Evolutionary conservation across 805 yeast genomes (phyloP).

Genomic region (Wickerhamiella dianesei): DNA sequence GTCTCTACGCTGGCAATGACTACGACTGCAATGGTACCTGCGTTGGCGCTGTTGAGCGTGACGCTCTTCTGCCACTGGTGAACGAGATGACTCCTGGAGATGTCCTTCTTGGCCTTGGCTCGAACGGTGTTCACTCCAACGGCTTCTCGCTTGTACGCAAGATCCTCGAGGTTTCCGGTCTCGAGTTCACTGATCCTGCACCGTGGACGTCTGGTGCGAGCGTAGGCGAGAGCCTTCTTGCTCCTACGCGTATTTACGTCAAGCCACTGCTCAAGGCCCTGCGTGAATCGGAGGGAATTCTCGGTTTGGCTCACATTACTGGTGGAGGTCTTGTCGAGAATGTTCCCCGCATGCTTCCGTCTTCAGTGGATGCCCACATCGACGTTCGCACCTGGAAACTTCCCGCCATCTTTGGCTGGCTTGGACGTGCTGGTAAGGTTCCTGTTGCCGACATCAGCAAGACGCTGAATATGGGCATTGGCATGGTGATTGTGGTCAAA

Average conservation of each 20-base stretch:
- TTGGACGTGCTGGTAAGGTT: conserved; percentile 80
- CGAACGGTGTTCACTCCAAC: conserved; percentile 92
- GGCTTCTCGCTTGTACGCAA: conserved; percentile 92
- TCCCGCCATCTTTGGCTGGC: conserved; percentile 86
- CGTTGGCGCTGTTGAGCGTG: conserved; percentile 83
- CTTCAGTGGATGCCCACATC: conserved; percentile 60
- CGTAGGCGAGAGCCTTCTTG: conserved; percentile 72
- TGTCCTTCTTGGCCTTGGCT: conserved; percentile 70
- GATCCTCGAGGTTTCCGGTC: conserved; percentile 67
- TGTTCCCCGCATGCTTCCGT: conserved; percentile 87
- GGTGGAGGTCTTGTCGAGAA: conserved; percentile 98
- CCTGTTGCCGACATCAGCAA: conserved; percentile 73
- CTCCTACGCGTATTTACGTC: conserved; percentile 91
- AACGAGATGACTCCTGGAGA: conserved; percentile 64
- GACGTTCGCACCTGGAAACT: conserved; percentile 74
- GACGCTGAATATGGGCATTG: conserved; percentile 92
- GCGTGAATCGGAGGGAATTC: conserved; percentile 35
- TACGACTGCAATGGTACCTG: conserved; percentile 98
- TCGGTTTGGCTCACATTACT: conserved; percentile 93
- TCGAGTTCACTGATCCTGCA: conserved; percentile 56
- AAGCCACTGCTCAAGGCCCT: conserved; percentile 72
- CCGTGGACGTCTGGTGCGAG: conserved; percentile 56
- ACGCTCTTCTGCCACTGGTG: conserved; percentile 57
- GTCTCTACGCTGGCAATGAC: conserved; percentile 89
- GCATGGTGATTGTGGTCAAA: conserved; percentile 84